Conservation (phyloP, 768 basidiomycete species). For the Cystofilobasidium macerans region DNA sequence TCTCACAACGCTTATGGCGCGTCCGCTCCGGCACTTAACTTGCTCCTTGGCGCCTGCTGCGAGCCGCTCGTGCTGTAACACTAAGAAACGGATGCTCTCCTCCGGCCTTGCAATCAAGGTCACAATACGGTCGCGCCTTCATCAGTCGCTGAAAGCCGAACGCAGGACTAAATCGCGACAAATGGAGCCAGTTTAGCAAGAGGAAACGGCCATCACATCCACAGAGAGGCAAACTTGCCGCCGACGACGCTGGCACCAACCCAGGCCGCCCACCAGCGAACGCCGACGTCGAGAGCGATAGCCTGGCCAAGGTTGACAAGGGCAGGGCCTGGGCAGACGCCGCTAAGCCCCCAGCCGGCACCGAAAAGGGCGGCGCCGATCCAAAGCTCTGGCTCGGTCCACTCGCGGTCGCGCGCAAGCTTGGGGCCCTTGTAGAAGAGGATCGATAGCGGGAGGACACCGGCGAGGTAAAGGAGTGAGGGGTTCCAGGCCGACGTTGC, state of each 20-base stretch:
- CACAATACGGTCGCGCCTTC: too few species aligned
- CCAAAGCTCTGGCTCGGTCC: constrained; percentile 31
- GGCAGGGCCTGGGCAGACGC: constrained; percentile 39
- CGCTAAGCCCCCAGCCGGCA: constrained; percentile 38
- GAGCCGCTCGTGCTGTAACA: too few species aligned
- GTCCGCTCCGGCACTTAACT: too few species aligned
- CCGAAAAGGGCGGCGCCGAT: constrained; percentile 37
- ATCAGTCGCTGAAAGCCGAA: too few species aligned
- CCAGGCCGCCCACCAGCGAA: neutral
- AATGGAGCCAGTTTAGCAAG: too few species aligned
- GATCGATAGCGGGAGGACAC: constrained; percentile 21
- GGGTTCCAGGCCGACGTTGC: constrained; percentile 34
- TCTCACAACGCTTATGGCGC: too few species aligned
- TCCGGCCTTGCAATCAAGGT: too few species aligned
- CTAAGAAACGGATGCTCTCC: too few species aligned
- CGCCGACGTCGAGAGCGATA: neutral
- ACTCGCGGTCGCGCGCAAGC: constrained; percentile 8
- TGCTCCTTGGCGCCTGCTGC: too few species aligned
- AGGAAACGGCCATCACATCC: too few species aligned
- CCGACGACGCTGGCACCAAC: neutral
- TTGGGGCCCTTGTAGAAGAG: constrained; percentile 11
- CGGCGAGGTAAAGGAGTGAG: constrained; percentile 36
- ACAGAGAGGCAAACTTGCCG: neutral
- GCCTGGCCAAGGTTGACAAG: constrained; percentile 29
- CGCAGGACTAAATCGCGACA: too few species aligned